phyloP scores from a whole-genome alignment of 768 basidiomycete species.

The Phallus indusiatus region DNA sequence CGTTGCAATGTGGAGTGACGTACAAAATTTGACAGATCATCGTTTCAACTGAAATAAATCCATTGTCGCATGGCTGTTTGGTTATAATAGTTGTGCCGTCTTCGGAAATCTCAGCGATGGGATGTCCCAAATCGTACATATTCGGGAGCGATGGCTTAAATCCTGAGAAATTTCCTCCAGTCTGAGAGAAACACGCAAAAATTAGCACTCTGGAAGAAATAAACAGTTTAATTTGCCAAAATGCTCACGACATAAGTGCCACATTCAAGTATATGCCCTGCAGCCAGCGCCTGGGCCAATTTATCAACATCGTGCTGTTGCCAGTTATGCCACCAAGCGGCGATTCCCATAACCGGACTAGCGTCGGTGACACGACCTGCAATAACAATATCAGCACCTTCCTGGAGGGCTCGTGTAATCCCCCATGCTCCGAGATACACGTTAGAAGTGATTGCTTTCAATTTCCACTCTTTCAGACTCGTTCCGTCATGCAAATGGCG shows the following conservation, averaged over 20 bases:
- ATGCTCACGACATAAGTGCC: constrained; percentile 2
- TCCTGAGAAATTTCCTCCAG: constrained; percentile 7
- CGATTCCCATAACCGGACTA: constrained; percentile 1
- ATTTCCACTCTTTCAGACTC: constrained; percentile 2
- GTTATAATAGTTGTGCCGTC: constrained; percentile 5
- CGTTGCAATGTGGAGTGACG: background rate
- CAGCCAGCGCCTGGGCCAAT: constrained; percentile 4
- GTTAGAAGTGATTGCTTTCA: background rate
- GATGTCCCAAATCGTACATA: background rate
- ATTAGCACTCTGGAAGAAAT: background rate
- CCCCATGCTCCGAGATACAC: constrained; percentile 6
- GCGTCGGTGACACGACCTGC: constrained; percentile 4
- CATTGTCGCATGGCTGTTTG: constrained; percentile 2
- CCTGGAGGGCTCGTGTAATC: background rate
- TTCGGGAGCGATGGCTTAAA: background rate
- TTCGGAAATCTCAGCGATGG: background rate
- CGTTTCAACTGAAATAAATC: background rate
- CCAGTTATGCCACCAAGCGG: constrained; percentile 7
- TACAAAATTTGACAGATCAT: constrained; percentile 4
- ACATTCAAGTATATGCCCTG: constrained; percentile 4
- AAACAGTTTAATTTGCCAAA: background rate
- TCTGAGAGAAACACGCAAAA: background rate
- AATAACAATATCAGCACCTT: constrained; percentile 6
- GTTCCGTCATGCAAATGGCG: background rate
- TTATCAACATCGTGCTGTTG: constrained; percentile 3